Conservation (phyloP, 495 filamentous ascomycete genomes). For the Podospora anserina region DNA sequence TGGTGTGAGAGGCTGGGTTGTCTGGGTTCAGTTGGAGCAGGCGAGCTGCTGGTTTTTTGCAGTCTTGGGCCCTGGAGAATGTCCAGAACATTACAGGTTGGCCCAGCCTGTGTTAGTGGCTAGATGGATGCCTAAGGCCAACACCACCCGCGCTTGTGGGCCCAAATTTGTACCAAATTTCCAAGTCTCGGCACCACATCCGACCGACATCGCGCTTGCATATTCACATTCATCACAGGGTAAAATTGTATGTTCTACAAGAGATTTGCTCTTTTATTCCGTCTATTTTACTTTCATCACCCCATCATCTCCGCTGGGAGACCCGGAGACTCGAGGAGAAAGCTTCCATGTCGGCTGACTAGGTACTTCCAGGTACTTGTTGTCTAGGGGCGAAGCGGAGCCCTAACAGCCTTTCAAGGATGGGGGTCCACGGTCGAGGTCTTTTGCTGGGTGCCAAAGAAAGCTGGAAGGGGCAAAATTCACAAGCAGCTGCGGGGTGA, state of each 20-base stretch:
- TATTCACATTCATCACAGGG: neutral
- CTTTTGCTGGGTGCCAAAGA: neutral
- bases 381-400: neutral
- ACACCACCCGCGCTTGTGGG: neutral
- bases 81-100: conserved; percentile 3
- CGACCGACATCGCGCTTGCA: conserved; percentile 5
- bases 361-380: neutral
- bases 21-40: conserved; percentile 22
- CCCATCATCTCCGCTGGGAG: neutral
- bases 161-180: neutral
- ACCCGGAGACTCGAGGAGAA: no score
- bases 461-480: conserved; percentile 15
- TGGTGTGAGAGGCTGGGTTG: conserved; percentile 35
- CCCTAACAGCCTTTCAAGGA: conserved; percentile 6
- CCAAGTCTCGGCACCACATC: conserved; percentile 1
- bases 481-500: conserved; percentile 17
- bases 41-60: conserved; percentile 27
- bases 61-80: neutral
- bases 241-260: neutral
- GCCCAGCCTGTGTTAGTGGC: neutral
- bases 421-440: neutral
- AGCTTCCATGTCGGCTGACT: neutral
- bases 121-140: conserved; percentile 7
- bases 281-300: neutral
- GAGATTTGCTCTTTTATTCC: neutral